Conservation (phyloP, 2,329 filamentous ascomycete species). For the Clonostachys rhizophaga region DNA sequence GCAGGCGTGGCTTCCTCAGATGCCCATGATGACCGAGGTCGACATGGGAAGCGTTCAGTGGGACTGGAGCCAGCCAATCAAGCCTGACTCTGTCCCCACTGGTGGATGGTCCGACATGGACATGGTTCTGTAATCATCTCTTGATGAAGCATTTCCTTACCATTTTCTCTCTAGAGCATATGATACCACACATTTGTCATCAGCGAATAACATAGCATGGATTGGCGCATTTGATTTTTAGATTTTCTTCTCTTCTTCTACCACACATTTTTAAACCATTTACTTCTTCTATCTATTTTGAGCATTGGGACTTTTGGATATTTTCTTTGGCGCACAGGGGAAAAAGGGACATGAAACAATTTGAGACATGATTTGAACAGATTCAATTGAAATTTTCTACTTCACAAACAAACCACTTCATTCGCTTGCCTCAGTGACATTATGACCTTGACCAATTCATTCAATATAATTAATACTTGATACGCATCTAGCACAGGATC, state of each 20-base stretch:
- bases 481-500: too few species aligned
- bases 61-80: constrained; percentile 14
- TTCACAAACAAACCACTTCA: too few species aligned
- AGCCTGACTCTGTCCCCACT: constrained; percentile 7
- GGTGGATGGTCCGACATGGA: constrained; percentile 9
- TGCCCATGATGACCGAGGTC: constrained; percentile 19
- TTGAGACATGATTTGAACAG: background rate
- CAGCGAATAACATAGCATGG: background rate
- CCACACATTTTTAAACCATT: background rate
- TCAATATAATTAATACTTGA: too few species aligned
- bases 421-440: too few species aligned
- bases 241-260: background rate
- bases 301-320: background rate
- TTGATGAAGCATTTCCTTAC: background rate
- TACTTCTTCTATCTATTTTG: background rate
- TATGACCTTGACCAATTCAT: too few species aligned
- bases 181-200: too few species aligned
- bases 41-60: constrained; percentile 17
- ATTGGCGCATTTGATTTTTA: background rate
- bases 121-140: constrained; percentile 7
- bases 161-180: background rate
- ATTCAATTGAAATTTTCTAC: too few species aligned
- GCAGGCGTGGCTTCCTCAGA: constrained; percentile 18
- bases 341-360: background rate
- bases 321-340: background rate